A percentile compares a stretch with the other conserved stretches of the same genome.
Evolutionary conservation across 2,329 filamentous ascomycete genomes (phyloP).

Genomic region (Scedosporium boydii): DNA sequence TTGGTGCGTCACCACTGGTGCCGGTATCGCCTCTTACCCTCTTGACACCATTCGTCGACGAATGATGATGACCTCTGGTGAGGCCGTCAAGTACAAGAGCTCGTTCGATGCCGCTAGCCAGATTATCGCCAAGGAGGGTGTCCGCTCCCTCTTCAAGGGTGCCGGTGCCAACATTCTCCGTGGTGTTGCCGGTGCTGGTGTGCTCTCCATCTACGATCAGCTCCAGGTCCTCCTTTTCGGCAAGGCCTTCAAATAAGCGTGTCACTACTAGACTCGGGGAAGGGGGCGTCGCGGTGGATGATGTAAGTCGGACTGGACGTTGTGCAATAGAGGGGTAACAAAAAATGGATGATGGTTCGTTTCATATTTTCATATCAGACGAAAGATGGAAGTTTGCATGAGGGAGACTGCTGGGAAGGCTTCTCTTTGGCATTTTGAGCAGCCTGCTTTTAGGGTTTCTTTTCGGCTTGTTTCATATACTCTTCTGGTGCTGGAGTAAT

Average conservation of each 20-base stretch:
- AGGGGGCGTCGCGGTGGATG: background rate
- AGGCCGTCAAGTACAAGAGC: conserved; percentile 99
- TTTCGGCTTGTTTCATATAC: conserved; percentile 7
- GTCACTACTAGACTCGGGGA: conserved; percentile 18
- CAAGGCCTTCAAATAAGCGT: conserved; percentile 86
- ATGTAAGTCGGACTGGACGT: conserved; percentile 4
- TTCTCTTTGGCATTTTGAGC: conserved; percentile 5
- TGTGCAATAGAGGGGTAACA: conserved; percentile 17
- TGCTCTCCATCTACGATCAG: conserved; percentile 99
- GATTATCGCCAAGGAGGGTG: conserved; percentile 96
- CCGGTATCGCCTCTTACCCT: conserved; percentile 99
- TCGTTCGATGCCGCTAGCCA: conserved; percentile 91
- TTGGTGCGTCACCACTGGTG: conserved; percentile 99
- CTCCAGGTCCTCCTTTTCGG: conserved; percentile 98
- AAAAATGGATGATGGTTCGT: conserved; percentile 23
- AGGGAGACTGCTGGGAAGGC: conserved; percentile 24
- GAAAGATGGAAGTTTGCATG: conserved; percentile 37
- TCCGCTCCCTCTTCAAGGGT: conserved; percentile 99
- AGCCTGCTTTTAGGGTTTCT: conserved; percentile 7
- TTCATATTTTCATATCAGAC: conserved; percentile 31
- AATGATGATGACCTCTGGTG: conserved; percentile 99
- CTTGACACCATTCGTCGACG: conserved; percentile 99
- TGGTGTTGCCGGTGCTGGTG: conserved; percentile 99
- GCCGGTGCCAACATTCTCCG: conserved; percentile 99
- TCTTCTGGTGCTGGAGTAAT: conserved; percentile 7